Evolutionary conservation across 2,329 filamentous ascomycete genomes (phyloP), one percentile per base, ranked within the genome.

Genomic region (Colletotrichum australisinense): DNA sequence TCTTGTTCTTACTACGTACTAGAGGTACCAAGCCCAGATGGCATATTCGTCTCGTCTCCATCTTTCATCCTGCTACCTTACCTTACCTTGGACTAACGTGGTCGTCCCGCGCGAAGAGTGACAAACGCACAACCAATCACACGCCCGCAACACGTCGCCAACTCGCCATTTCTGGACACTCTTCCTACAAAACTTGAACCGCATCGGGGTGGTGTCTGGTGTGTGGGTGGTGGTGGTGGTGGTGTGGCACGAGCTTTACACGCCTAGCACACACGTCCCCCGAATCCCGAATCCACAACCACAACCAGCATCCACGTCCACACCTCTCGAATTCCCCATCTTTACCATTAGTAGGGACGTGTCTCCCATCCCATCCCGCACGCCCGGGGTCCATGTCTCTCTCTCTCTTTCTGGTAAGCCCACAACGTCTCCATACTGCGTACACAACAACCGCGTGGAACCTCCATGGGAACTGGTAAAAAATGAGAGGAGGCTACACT

Each of bases 71-170:
- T 52, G 62, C 30, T 30, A 35, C 9, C 9, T 11, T 30, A 28
- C 26, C n/a, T n/a, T n/a, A n/a, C n/a, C n/a, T n/a, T n/a, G n/a
- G 16, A 16, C 46, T 42, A 55, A 26, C 62, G 26, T 53, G 35
- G 30, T 28, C n/a, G 60, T 63, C n/a, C n/a, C 62, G n/a, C 62
- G 52, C 53, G 38, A 42, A 42, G 42, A 19, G 42, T 49, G 42
- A 19, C 14, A 42, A 22, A 19, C 56, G n/a, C 14, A 19, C 14
- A 32, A 62, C 70, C 70, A 73, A 60, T 57, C 66, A 64, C 53
- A 58, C 24, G 52, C 30, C 58, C 52, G 55, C 55, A 22, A 70
- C 66, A 38, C 65, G 69, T 28, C 52, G 49, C 52, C 67, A 46
- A 52, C 67, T 56, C 53, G 53, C 70, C 69, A 22, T 11, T 63